phyloP scores from a whole-genome alignment of 768 basidiomycete genomes.

The Mycena albidolilacea region DNA sequence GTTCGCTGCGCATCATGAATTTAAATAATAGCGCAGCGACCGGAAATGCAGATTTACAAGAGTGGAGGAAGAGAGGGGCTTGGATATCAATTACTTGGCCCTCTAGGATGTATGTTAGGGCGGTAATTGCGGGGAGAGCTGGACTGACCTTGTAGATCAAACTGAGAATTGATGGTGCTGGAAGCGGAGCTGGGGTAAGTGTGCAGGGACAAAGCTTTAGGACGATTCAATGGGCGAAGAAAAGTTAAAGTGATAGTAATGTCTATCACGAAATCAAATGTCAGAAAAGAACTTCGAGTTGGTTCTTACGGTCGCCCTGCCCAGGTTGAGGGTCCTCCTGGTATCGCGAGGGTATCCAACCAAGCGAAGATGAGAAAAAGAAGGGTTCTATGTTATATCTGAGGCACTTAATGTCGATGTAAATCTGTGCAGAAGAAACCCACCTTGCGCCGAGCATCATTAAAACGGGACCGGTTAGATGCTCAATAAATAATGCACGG shows the following conservation, averaged over 20 bases:
- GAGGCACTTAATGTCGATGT: constrained; percentile 67
- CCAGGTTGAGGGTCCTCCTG: constrained; percentile 60
- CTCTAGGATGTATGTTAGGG: background rate
- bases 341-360: constrained; percentile 79
- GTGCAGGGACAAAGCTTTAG: constrained; percentile 18
- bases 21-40: too few species aligned
- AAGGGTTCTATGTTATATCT: constrained; percentile 77
- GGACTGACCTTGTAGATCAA: constrained; percentile 11
- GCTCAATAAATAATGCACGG: constrained; percentile 67
- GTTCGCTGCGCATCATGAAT: constrained; percentile 14
- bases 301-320: constrained; percentile 66
- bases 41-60: background rate
- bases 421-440: constrained; percentile 52
- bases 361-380: constrained; percentile 75
- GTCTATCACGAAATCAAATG: constrained; percentile 53
- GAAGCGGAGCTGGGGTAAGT: constrained; percentile 21
- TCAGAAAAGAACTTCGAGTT: background rate
- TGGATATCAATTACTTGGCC: constrained; percentile 37
- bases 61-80: constrained; percentile 33
- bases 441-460: constrained; percentile 75
- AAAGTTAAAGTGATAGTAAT: constrained; percentile 73
- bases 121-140: background rate
- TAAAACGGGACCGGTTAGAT: constrained; percentile 65
- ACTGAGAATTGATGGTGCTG: constrained; percentile 27
- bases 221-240: constrained; percentile 57